Evolutionary conservation across 2,329 filamentous ascomycete genomes (phyloP).

Genomic region (Fonsecaea monophora): DNA sequence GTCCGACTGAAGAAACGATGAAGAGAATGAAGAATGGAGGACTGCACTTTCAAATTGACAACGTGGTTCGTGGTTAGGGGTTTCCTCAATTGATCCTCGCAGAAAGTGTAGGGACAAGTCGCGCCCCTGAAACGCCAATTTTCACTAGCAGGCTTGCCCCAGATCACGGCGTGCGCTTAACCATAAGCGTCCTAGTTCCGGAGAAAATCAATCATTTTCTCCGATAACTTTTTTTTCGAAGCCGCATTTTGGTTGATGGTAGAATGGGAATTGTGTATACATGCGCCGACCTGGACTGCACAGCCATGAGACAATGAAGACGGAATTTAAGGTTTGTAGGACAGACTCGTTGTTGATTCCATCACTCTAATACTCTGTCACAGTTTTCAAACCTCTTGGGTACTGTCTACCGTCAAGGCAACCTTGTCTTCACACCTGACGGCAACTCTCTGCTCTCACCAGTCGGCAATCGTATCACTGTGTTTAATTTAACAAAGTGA

Average conservation of each 20-base stretch:
- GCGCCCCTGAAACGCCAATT: slow-evolving; percentile 46
- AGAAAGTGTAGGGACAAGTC: slow-evolving; percentile 28
- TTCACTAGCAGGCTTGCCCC: slow-evolving; percentile 33
- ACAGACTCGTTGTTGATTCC: not conserved
- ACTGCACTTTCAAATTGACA: not conserved
- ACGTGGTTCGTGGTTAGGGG: slow-evolving; percentile 27
- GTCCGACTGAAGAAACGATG: slow-evolving; percentile 16
- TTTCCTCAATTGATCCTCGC: slow-evolving; percentile 15
- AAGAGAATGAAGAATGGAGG: not conserved
- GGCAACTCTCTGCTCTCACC: slow-evolving; percentile 94
- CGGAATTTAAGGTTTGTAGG: slow-evolving; percentile 84
- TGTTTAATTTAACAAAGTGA: slow-evolving; percentile 96
- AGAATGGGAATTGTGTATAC: slow-evolving; percentile 11
- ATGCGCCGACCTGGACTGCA: slow-evolving; percentile 20
- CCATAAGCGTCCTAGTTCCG: slow-evolving; percentile 40
- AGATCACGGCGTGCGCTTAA: slow-evolving; percentile 42
- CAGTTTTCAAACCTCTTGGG: slow-evolving; percentile 98
- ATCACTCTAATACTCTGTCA: slow-evolving; percentile 27
- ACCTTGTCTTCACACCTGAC: slow-evolving; percentile 94
- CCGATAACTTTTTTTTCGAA: slow-evolving; percentile 37
- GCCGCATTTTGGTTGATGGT: slow-evolving; percentile 21
- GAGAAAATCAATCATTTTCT: slow-evolving; percentile 31
- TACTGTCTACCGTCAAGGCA: slow-evolving; percentile 98
- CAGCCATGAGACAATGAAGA: slow-evolving; percentile 76
- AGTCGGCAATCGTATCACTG: slow-evolving; percentile 92